Base-by-base conservation (phyloP, 371 early-diverging fungal species). In the Mortierella sp. region DNA sequence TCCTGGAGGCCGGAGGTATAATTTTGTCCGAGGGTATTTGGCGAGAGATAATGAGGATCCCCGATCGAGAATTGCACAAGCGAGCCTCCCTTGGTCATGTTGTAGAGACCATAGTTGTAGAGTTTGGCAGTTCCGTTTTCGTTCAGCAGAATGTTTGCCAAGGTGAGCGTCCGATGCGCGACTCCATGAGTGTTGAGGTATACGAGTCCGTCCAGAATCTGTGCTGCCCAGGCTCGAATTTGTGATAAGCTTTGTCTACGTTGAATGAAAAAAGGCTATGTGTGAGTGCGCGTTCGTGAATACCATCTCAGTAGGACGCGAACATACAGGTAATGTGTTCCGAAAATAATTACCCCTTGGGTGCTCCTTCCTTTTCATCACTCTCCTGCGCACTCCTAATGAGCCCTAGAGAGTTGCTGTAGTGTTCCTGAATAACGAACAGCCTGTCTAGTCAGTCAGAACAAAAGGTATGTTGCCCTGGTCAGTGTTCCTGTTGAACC, bases 61-160 rank as follows among this genome's bases (percentile, higher is more conserved):
- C 93, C 93, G 73, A 94, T 89, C 1, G 93, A 93, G 79, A 94
- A 94, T 77, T 94, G 93, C 5, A 94, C 92, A 72, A 93, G 78
- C 31, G 76, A 78, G 0, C 93, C 93, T 34, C 88, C 84, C 19
- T 89, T 85, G 8, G 95, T 94, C 92, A 94, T 92, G 70, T 91
- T 89, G 75, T 88, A 89, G 26, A 94, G 86, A 34, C 95, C 95
- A 85, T 91, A 93, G 48, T 93, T 90, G 46, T 88, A 90, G 21
- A 94, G 76, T 76, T 93, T 94, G 44, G 92, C 78, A 31, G 82
- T 81, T 14, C 88, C 89, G 88, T 91, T 82, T 70, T 64, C 53
- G 69, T 53, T 78, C 70, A 93, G 71, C 72, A 93, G 67, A 13
- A 93, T 84, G 80, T 93, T 92, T 8, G 88, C 80, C 0, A 91